These are phyloP conservation scores for Kernera saxatilis DNA, from an alignment of 345 rosid genomes.

Conservation along the genomic window DNA sequence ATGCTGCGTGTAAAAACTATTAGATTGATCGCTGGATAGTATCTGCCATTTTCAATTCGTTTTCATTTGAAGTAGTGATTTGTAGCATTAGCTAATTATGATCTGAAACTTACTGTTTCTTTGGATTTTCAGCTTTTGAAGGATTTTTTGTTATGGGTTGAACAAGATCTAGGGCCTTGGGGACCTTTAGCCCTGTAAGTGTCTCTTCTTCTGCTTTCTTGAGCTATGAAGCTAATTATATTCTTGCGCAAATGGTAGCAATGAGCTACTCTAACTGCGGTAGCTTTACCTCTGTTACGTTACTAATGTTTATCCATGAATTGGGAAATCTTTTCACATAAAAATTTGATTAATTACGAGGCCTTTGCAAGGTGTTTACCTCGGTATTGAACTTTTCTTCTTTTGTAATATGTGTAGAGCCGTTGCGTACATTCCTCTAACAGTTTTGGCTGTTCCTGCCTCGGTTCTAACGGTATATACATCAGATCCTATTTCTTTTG, in stretches of 20 bases:
- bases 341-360: neutral
- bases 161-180: constrained; percentile 92
- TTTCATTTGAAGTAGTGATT: neutral
- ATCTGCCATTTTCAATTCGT: neutral
- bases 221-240: neutral
- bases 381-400: constrained; percentile 1
- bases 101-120: constrained; percentile 13
- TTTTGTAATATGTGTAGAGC: constrained; percentile 51
- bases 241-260: neutral
- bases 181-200: constrained; percentile 96
- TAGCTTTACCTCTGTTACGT: neutral
- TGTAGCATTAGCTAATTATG: neutral
- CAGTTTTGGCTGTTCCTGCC: constrained; percentile 98
- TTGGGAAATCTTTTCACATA: neutral
- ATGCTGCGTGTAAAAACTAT: neutral
- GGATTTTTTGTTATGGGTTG: constrained; percentile 95
- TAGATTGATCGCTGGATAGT: neutral
- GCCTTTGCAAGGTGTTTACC: neutral
- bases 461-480: constrained; percentile 78
- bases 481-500: neutral
- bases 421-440: constrained; percentile 88
- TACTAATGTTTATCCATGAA: neutral
- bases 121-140: constrained; percentile 62
- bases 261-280: neutral
- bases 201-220: constrained; percentile 1